Percentiles rank a stretch among this genome's conserved stretches.
These are phyloP conservation scores for Themeda triandra DNA, from an alignment of 176 grass and related monocot species.

Conservation along the genomic window DNA sequence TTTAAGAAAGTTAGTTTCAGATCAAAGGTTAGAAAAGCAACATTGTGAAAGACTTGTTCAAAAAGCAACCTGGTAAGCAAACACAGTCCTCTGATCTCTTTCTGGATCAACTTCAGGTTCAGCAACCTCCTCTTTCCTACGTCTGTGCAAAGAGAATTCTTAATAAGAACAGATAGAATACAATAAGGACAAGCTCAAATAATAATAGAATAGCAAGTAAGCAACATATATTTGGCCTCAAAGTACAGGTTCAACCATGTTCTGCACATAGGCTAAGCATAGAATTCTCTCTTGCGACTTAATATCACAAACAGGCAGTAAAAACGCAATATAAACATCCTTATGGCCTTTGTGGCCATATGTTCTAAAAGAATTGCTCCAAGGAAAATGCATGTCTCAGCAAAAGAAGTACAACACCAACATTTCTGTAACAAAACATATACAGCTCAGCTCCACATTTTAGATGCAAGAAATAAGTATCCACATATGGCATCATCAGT, in stretches of 20 bases:
- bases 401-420: not conserved
- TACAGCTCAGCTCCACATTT: not conserved
- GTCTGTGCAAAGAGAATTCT: conserved; percentile 47
- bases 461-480: not conserved
- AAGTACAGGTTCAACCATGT: not conserved
- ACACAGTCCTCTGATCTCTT: conserved; percentile 99
- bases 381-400: not conserved
- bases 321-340: not conserved
- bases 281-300: not conserved
- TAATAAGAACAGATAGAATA: not conserved
- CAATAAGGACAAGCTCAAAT: not conserved
- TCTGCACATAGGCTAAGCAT: not conserved
- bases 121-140: conserved; percentile 70
- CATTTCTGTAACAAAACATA: not conserved
- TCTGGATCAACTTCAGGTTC: conserved; percentile 94
- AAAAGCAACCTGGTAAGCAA: conserved; percentile 83
- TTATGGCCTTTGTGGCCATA: not conserved
- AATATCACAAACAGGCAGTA: not conserved
- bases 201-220: not conserved
- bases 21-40: not conserved
- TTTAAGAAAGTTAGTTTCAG: conserved; percentile 20
- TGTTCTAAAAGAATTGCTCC: not conserved
- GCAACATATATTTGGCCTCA: not conserved
- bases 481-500: not conserved
- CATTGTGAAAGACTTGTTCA: not conserved